Evolutionary conservation across 2,329 filamentous ascomycete species (phyloP).

Genomic region (Byssothecium circinans): DNA sequence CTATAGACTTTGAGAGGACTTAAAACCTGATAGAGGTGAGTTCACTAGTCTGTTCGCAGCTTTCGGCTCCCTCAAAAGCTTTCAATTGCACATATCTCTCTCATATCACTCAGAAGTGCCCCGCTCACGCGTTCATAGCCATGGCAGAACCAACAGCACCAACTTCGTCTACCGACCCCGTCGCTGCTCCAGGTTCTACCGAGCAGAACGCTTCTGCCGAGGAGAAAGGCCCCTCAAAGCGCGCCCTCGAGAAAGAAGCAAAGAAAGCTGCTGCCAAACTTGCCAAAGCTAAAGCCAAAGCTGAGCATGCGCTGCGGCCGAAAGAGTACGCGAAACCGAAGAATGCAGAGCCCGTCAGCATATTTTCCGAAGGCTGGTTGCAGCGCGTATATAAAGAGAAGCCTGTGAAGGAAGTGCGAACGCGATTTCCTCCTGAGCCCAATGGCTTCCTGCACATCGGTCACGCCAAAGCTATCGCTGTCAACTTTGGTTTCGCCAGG

Average conservation of each 20-base stretch:
- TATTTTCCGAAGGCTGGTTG: constrained; percentile 55
- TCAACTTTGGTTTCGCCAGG: constrained; percentile 94
- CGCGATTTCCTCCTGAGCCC: constrained; percentile 62
- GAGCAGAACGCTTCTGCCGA: constrained; percentile 22
- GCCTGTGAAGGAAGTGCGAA: constrained; percentile 49
- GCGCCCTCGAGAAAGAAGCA: constrained; percentile 52
- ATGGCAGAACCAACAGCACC: constrained; percentile 25
- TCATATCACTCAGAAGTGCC: neutral
- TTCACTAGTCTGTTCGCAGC: too few relatives aligned
- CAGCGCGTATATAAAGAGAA: constrained; percentile 55
- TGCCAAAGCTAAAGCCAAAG: constrained; percentile 45
- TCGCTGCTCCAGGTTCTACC: neutral
- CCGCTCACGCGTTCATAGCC: constrained; percentile 1
- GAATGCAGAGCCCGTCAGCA: constrained; percentile 35
- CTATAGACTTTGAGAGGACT: neutral
- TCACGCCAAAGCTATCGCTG: constrained; percentile 90
- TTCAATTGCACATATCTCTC: neutral
- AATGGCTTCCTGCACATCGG: constrained; percentile 94
- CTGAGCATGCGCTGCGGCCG: constrained; percentile 44
- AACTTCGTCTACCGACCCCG: constrained; percentile 4
- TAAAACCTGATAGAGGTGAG: neutral
- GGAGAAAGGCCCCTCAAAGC: constrained; percentile 49
- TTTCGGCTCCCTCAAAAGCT: too few relatives aligned
- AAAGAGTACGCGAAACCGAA: constrained; percentile 40
- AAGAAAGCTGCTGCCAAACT: constrained; percentile 52